phyloP scores from a whole-genome alignment of 768 basidiomycete genomes.

The Mycena haematopus region DNA sequence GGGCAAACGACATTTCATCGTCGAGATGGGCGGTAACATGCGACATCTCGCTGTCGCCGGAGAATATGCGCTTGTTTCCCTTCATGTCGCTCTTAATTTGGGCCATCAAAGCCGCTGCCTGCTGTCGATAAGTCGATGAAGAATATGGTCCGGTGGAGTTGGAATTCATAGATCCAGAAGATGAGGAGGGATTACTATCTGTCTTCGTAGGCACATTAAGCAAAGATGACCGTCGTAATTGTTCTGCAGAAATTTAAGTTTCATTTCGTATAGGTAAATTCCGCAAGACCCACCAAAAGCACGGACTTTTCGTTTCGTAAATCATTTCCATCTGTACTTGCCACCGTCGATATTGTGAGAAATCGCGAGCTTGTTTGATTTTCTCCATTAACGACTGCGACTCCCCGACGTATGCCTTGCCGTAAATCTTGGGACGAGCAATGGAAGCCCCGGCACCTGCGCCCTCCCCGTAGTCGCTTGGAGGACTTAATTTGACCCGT shows the following conservation, averaged over 20 bases:
- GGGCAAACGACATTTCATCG: slow-evolving; percentile 35
- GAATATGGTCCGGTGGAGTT: slow-evolving; percentile 51
- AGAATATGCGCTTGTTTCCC: slow-evolving; percentile 74
- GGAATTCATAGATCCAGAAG: slow-evolving; percentile 40
- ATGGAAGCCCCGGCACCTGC: slow-evolving; percentile 53
- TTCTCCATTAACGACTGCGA: slow-evolving; percentile 79
- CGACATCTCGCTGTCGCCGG: slow-evolving; percentile 66
- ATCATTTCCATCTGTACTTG: slow-evolving; percentile 39
- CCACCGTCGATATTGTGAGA: slow-evolving; percentile 76
- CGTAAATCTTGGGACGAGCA: slow-evolving; percentile 51
- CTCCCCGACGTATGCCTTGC: slow-evolving; percentile 80
- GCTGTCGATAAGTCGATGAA: slow-evolving; percentile 72
- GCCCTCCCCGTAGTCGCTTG: slow-evolving; percentile 61
- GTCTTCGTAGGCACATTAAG: slow-evolving; percentile 42
- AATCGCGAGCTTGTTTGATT: slow-evolving; percentile 79
- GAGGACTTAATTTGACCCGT: slow-evolving; percentile 79
- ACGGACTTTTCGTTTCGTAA: slow-evolving; percentile 23
- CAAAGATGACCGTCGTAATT: slow-evolving; percentile 40
- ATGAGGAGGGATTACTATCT: slow-evolving; percentile 37
- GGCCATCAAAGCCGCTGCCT: slow-evolving; percentile 83
- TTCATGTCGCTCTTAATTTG: slow-evolving; percentile 85
- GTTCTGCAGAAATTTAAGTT: slow-evolving; percentile 31
- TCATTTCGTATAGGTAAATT: not conserved
- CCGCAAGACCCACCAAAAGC: slow-evolving; percentile 32
- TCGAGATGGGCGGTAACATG: slow-evolving; percentile 45